Conservation (phyloP, 495 filamentous ascomycete genomes). For the Trichoderma asperelloides region DNA sequence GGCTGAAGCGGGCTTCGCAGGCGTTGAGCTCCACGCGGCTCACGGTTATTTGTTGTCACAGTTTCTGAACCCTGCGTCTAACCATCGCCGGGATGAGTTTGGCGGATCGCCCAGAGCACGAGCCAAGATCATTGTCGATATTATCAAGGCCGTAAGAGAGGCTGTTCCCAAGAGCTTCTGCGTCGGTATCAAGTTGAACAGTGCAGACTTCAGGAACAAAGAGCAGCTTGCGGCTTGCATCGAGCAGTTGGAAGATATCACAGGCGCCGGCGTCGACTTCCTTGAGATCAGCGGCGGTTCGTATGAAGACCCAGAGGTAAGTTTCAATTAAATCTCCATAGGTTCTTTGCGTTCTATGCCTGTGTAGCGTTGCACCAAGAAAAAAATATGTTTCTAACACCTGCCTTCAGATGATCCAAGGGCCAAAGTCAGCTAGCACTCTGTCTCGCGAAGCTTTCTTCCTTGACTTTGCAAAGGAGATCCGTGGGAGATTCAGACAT, state of each 20-base stretch:
- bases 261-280: conserved; percentile 49
- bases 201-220: conserved; percentile 41
- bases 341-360: neutral
- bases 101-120: conserved; percentile 63
- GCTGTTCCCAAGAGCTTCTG: conserved; percentile 40
- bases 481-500: conserved; percentile 34
- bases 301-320: conserved; percentile 44
- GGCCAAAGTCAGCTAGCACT: conserved; percentile 28
- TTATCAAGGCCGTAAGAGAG: conserved; percentile 43
- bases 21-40: conserved; percentile 63
- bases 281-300: conserved; percentile 52
- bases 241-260: conserved; percentile 43
- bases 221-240: conserved; percentile 39
- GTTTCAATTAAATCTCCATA: neutral
- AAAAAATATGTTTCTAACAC: neutral
- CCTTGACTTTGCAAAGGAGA: conserved; percentile 43
- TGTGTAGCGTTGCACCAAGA: neutral
- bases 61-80: conserved; percentile 53
- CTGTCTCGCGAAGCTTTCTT: conserved; percentile 53
- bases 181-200: conserved; percentile 57
- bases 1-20: conserved; percentile 58
- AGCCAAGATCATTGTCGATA: conserved; percentile 49
- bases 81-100: conserved; percentile 54
- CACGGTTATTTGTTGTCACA: conserved; percentile 71
- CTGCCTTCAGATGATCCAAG: conserved; percentile 6